A percentile compares a stretch with the other conserved stretches of the same genome.
Evolutionary conservation across 768 basidiomycete species (phyloP).

Genomic region (Termitomyces sp.): DNA sequence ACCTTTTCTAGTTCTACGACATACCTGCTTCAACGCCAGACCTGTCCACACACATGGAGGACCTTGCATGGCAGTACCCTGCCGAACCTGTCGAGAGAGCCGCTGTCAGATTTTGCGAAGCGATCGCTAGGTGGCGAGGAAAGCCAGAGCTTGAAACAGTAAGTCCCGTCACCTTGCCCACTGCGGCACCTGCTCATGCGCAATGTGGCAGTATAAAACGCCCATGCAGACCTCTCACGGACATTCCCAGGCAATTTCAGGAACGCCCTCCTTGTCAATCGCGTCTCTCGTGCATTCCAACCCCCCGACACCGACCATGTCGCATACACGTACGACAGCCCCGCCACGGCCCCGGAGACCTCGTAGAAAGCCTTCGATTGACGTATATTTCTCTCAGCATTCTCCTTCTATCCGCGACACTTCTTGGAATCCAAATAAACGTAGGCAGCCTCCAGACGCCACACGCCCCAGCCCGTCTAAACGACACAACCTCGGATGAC

Average conservation of each 20-base stretch:
- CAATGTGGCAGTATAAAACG: conserved; percentile 50
- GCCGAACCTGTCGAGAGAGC: conserved; percentile 78
- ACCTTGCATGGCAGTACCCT: conserved; percentile 73
- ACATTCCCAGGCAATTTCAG: conserved; percentile 23
- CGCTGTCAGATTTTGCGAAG: conserved; percentile 75
- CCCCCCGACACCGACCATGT: conserved; percentile 49
- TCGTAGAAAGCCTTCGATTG: conserved; percentile 35
- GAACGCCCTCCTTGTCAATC: conserved; percentile 44
- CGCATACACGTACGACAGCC: conserved; percentile 17
- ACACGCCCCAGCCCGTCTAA: conserved; percentile 15
- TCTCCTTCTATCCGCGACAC: conserved; percentile 13
- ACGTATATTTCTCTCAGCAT: conserved; percentile 37
- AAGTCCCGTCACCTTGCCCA: conserved; percentile 15
- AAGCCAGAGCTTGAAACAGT: conserved; percentile 82
- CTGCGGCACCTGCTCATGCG: conserved; percentile 20
- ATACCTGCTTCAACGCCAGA: conserved; percentile 68
- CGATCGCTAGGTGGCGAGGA: conserved; percentile 76
- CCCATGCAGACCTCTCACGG: conserved; percentile 24
- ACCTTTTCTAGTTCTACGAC: conserved; percentile 58
- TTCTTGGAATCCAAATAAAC: conserved; percentile 18
- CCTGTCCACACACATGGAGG: conserved; percentile 74
- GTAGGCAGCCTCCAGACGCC: conserved; percentile 17
- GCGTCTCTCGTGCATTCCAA: conserved; percentile 69
- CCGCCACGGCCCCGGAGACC: conserved; percentile 8
- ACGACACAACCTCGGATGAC: conserved; percentile 11